Conservation (phyloP, 306 rosid species). For the Vigna unguiculata region DNA sequence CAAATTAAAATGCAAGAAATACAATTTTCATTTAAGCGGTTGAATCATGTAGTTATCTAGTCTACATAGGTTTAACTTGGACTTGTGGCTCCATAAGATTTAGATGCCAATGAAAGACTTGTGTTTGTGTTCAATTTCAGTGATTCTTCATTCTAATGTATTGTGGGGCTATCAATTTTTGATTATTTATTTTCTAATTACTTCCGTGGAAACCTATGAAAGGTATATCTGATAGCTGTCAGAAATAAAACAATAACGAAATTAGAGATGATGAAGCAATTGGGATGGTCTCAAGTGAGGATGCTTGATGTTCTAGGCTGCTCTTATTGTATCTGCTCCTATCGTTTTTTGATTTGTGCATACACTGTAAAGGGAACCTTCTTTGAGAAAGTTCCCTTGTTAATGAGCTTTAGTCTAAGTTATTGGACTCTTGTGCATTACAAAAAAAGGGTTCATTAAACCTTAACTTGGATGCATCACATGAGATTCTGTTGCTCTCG, state of each 20-base stretch:
- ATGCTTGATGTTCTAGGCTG: not conserved
- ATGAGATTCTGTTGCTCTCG: not conserved
- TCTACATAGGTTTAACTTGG: not conserved
- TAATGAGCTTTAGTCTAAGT: not conserved
- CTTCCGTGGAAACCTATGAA: not conserved
- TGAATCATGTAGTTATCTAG: not conserved
- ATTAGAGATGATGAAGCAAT: not conserved
- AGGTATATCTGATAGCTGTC: not conserved
- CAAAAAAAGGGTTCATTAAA: not conserved
- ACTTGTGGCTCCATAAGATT: not conserved
- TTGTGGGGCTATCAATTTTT: not conserved
- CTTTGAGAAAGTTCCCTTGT: not conserved
- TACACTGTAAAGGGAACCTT: not conserved
- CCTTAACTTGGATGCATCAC: not conserved
- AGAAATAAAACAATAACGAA: not conserved
- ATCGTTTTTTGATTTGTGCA: not conserved
- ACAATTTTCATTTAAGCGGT: constrained; percentile 11
- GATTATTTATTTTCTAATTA: constrained; percentile 2
- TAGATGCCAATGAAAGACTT: not conserved
- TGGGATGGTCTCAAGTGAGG: not conserved
- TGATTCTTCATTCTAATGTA: not conserved
- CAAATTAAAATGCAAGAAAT: constrained; percentile 21
- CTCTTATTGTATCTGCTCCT: not conserved
- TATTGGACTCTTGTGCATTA: not conserved
- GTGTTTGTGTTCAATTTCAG: not conserved